Evolutionary conservation across 345 rosid species (phyloP), one percentile per base, ranked within the genome.

Genomic region (Lumnitzera littorea): DNA sequence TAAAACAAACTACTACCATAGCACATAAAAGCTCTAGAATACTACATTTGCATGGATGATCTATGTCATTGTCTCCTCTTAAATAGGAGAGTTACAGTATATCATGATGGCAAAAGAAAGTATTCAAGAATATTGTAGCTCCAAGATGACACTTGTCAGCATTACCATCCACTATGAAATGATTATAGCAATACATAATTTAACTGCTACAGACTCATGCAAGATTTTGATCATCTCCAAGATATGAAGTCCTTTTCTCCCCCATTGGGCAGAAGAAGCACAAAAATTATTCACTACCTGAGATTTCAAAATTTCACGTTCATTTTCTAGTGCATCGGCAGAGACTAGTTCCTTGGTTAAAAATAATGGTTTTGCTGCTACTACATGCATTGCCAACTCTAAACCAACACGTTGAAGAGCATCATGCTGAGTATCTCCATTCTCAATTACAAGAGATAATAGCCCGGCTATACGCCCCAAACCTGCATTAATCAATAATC

Each of bases 361-460:
- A 73, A 88, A 88, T 12, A 88, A 79, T 51, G 99, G 99, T 72
- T 80, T 94, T 58, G 95, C 72, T 57, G 99, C 99, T 63, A 94
- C 99, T 41, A 90, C 72, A 75, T 94, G 99, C 99, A 94, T 90
- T 31, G 96, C 99, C 80, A 94, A 66, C 64, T 94, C 96, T 61
- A 91, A 84, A 63, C 99, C 97, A 68, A 84, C 84, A 55, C 62
- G 83, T 55, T 83, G 81, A 53, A 90, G 47, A 16, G 85, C 84
- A 56, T 88, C 96, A 64, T 76, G 61, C 48, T 68, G 79, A 64
- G 80, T 64, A 65, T 47, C 79, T 60, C 64, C 77, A 48, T 71
- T 76, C 74, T 82, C 92, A 62, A 83, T 77, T 71, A 88, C 88
- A 27, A 94, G 88, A 63, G 96, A 84, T 56, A 94, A 69, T 67